These are phyloP conservation scores for Septoria linicola DNA, from an alignment of 2,329 filamentous ascomycete species.

Conservation along the genomic window DNA sequence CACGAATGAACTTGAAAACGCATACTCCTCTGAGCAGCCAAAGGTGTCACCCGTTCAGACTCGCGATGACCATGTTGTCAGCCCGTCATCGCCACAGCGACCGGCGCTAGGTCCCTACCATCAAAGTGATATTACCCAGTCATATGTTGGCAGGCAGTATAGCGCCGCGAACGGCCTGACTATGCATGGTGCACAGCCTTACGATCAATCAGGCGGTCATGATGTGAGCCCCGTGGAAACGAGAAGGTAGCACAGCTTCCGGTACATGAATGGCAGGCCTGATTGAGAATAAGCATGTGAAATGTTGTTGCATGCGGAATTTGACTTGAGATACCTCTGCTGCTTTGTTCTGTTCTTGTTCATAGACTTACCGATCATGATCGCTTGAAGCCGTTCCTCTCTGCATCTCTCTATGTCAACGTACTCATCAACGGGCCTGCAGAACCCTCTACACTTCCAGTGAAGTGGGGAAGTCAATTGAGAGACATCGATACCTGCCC, in stretches of 20 bases:
- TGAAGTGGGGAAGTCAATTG: no score
- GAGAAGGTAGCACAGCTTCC: conserved; percentile 16
- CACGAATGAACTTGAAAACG: conserved; percentile 31
- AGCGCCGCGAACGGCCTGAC: conserved; percentile 46
- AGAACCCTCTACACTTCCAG: no score
- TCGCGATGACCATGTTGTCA: conserved; percentile 13
- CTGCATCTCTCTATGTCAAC: no score
- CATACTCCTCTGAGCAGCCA: conserved; percentile 23
- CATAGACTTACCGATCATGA: background rate
- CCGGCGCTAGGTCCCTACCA: conserved; percentile 33
- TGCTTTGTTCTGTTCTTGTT: conserved; percentile 6
- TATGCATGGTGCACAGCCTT: conserved; percentile 44
- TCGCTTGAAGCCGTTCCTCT: no score
- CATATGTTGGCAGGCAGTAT: conserved; percentile 46
- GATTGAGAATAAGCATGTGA: no score
- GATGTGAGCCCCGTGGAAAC: conserved; percentile 26
- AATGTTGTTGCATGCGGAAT: background rate
- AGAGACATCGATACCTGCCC: no score
- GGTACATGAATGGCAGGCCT: no score
- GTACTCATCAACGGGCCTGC: no score
- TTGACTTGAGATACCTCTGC: conserved; percentile 13
- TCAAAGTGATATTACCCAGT: conserved; percentile 39
- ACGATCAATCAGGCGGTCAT: conserved; percentile 18
- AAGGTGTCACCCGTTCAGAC: conserved; percentile 22
- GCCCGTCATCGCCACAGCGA: conserved; percentile 21